Base-by-base conservation (phyloP, 192 early-diverging fungal genomes). In the Jimgerdemannia flammicorona region DNA sequence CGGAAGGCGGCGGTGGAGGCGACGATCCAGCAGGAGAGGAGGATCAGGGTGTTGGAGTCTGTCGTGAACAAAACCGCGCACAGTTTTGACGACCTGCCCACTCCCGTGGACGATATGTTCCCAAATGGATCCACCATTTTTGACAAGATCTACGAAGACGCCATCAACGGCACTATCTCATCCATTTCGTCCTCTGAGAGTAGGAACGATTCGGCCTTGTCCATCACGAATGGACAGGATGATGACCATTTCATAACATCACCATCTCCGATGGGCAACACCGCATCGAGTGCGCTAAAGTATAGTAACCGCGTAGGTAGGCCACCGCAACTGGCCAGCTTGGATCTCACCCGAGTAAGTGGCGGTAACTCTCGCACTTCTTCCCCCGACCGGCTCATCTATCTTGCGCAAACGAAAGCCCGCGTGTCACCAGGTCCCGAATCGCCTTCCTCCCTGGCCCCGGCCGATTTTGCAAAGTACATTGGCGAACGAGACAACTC, bases 1-100 rank as follows among this genome's bases (percentile, higher is more conserved):
- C 84, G 85, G 18, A 79, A 83, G 70, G 88, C 87, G 1, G 88
- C 88, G 14, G 86, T 88, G 7, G 78, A 81, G 43, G 81, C 83
- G 3, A 84, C 87, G 2, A 54, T 70, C 18, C 71, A 80, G 68
- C 59, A 69, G 39, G 79, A 80, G 69, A 75, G 54, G 64, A 80
- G 76, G 43, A 72, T 80, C 59, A 75, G 67, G n/a, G 40, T 17
- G 17, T 42, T 80, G 9, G 74, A 80, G 19, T 19, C 14, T 6
- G 14, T 59, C 49, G 49, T 59, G 49, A 59, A 59, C 14, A 59
- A 59, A 14, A 59, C 8, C 14, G 6, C 49, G 14, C 6, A 59
- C 14, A 10, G 14, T 59, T 59, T 10, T 59, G 49, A 14, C 14
- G 49, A 59, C 14, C 49, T 59, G 49, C 49, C 49, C 14, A 59